phyloP scores from a whole-genome alignment of 305 asterid genomes.

The Fraxinus latifolia region DNA sequence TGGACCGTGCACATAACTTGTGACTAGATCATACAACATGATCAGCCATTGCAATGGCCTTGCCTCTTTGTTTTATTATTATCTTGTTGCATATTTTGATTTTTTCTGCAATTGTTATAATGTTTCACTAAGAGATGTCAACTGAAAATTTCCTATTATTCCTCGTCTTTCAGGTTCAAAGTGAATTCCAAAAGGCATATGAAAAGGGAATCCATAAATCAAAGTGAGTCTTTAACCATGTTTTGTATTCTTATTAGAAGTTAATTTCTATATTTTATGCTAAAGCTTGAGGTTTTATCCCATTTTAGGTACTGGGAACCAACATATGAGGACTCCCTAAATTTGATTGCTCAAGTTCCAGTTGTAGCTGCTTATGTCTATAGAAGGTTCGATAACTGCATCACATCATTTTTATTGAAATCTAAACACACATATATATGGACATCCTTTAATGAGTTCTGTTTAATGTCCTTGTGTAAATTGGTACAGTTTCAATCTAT shows the following conservation, averaged over 20 bases:
- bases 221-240: constrained; percentile 45
- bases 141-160: constrained; percentile 21
- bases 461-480: neutral
- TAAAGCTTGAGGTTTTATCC: constrained; percentile 21
- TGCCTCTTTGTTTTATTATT: neutral
- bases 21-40: neutral
- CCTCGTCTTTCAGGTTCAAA: constrained; percentile 50
- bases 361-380: constrained; percentile 67
- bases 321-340: constrained; percentile 71
- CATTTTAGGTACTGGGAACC: constrained; percentile 76
- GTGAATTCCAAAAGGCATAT: constrained; percentile 86
- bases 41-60: neutral
- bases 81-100: neutral
- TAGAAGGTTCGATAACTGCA: constrained; percentile 62
- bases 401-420: neutral
- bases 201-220: constrained; percentile 85
- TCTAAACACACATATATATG: neutral
- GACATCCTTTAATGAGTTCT: neutral
- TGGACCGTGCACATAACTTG: neutral
- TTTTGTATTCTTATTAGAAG: neutral
- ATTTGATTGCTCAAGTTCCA: constrained; percentile 79
- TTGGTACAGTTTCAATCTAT: neutral
- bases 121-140: neutral
- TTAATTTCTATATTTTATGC: constrained; percentile 6
- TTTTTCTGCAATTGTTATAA: neutral